Conservation (phyloP, 352 stramenopile species). For the Globisporangium acanthophoron region DNA sequence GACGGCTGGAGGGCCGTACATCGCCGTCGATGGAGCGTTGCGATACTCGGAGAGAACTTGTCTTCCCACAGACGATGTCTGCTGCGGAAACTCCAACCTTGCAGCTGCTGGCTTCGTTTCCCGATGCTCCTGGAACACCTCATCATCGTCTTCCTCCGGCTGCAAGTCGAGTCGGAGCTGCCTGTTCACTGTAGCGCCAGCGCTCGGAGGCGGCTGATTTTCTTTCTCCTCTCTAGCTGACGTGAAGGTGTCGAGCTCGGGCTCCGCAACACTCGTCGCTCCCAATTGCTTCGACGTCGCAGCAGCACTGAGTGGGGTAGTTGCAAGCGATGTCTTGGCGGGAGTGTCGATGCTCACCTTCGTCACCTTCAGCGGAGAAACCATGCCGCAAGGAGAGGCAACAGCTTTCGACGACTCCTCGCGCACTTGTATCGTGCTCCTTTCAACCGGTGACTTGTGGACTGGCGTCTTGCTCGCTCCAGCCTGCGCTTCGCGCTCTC, state of each 20-base stretch:
- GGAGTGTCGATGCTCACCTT: background rate
- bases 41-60: slow-evolving; percentile 70
- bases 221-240: slow-evolving; percentile 2
- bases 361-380: background rate
- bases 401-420: background rate
- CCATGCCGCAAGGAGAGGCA: background rate
- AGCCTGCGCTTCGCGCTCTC: background rate
- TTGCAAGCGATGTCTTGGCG: background rate
- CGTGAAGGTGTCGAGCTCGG: background rate
- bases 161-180: background rate
- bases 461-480: too few relatives aligned
- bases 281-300: background rate
- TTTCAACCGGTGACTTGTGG: background rate
- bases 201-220: slow-evolving; percentile 5
- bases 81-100: background rate
- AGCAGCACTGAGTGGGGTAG: background rate
- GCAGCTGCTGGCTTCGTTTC: background rate
- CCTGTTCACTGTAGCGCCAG: background rate
- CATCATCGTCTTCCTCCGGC: background rate
- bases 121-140: background rate
- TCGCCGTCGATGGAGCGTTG: slow-evolving; percentile 50
- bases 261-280: background rate
- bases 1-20: slow-evolving; percentile 40
- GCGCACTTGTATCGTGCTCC: background rate
- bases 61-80: slow-evolving; percentile 41